Percentiles rank a stretch among this genome's conserved stretches.
These are phyloP conservation scores for Bipolaris cookei DNA, from an alignment of 2,329 filamentous ascomycete genomes.

Conservation along the genomic window DNA sequence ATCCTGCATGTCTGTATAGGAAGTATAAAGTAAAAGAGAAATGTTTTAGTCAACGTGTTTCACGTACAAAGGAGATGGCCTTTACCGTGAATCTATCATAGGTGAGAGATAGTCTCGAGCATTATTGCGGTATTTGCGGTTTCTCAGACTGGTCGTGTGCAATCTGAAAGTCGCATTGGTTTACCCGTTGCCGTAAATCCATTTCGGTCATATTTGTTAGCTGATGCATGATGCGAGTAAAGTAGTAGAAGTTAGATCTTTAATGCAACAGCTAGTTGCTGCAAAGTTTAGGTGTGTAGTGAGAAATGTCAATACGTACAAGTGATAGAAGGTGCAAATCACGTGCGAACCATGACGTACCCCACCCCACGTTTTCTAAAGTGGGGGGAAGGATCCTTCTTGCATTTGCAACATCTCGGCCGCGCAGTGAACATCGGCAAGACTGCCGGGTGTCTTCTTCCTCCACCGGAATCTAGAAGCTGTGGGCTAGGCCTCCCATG, in stretches of 20 bases:
- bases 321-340: background rate
- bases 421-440: conserved; percentile 8
- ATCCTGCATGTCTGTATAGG: too few species aligned
- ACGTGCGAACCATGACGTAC: conserved; percentile 4
- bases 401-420: conserved; percentile 6
- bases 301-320: background rate
- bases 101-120: too few species aligned
- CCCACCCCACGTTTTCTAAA: conserved; percentile 1
- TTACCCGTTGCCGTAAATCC: too few species aligned
- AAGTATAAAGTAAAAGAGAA: too few species aligned
- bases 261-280: background rate
- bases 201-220: too few species aligned
- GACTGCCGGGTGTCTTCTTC: background rate
- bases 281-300: background rate
- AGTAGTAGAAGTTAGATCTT: too few species aligned
- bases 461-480: conserved; percentile 5
- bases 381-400: too few species aligned
- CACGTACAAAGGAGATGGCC: too few species aligned
- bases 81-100: too few species aligned
- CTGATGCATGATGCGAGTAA: too few species aligned
- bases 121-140: too few species aligned
- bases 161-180: background rate
- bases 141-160: background rate
- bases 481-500: background rate
- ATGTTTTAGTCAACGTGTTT: too few species aligned